Percentiles rank a stretch among this genome's conserved stretches.
These are phyloP conservation scores for Carex pumila DNA, from an alignment of 176 grass and related monocot genomes.

Conservation along the genomic window DNA sequence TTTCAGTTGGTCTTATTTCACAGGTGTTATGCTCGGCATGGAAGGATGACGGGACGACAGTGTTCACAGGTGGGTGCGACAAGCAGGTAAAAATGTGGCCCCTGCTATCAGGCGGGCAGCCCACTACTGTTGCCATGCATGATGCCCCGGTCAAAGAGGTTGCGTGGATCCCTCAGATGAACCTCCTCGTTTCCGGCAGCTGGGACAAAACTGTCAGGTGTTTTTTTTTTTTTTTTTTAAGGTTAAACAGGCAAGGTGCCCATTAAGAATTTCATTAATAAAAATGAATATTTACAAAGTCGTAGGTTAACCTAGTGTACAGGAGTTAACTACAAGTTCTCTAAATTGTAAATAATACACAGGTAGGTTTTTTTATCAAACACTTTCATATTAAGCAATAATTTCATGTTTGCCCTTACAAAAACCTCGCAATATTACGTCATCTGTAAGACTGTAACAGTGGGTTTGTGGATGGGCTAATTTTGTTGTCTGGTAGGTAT, in stretches of 20 bases:
- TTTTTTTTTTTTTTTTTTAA: no score
- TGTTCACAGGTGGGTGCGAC: slow-evolving; percentile 90
- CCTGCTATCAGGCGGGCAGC: slow-evolving; percentile 74
- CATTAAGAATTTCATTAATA: no score
- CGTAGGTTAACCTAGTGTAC: no score
- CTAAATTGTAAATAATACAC: no score
- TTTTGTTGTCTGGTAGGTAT: neutral
- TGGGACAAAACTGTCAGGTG: slow-evolving; percentile 89
- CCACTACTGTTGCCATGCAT: slow-evolving; percentile 73
- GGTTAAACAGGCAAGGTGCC: no score
- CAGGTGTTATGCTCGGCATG: slow-evolving; percentile 89
- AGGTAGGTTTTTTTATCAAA: neutral
- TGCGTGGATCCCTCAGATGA: slow-evolving; percentile 86
- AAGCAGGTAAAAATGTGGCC: slow-evolving; percentile 96
- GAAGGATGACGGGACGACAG: slow-evolving; percentile 86
- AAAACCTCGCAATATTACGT: neutral
- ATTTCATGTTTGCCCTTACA: neutral
- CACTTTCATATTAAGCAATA: neutral
- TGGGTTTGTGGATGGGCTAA: neutral
- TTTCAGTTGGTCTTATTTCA: slow-evolving; percentile 7
- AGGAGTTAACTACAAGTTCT: no score
- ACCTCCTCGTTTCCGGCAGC: slow-evolving; percentile 82
- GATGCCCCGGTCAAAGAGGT: slow-evolving; percentile 80
- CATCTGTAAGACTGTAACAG: neutral
- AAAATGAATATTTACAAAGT: no score